A percentile compares a stretch with the other conserved stretches of the same genome.
These are phyloP conservation scores for Trypanosoma grayi DNA, from an alignment of 208 protist species.

Conservation along the genomic window DNA sequence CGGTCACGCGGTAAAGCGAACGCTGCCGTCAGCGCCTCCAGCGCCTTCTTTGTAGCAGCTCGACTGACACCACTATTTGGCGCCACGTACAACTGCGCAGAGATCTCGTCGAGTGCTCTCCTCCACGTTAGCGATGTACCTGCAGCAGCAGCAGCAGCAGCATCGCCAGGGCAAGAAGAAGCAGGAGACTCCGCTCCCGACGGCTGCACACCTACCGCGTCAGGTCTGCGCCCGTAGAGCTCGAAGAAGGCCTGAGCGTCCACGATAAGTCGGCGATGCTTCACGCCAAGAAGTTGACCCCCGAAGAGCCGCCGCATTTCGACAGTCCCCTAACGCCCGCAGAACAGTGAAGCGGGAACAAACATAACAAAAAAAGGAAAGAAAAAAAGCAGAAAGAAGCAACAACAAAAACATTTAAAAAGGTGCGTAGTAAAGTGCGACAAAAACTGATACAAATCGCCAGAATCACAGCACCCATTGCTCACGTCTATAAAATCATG, in stretches of 20 bases:
- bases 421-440: not conserved
- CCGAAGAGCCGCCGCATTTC: slow-evolving; percentile 4
- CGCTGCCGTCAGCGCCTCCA: slow-evolving; percentile 1
- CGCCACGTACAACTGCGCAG: slow-evolving; percentile 18
- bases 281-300: not conserved
- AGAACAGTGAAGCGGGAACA: not conserved
- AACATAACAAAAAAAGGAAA: not conserved
- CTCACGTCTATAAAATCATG: too few species aligned
- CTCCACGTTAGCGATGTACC: not conserved
- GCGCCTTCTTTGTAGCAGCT: not conserved
- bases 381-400: slow-evolving; percentile 17
- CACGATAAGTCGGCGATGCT: not conserved
- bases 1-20: slow-evolving; percentile 7
- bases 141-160: not conserved
- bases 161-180: not conserved
- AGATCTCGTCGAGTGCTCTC: slow-evolving; percentile 18
- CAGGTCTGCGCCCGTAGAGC: slow-evolving; percentile 21
- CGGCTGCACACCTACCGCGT: not conserved
- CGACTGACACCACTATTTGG: slow-evolving; percentile 8
- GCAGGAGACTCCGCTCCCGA: not conserved
- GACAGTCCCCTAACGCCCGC: not conserved
- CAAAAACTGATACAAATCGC: slow-evolving; percentile 2
- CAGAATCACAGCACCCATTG: too few species aligned
- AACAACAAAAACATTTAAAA: not conserved
- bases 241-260: slow-evolving; percentile 19